These are phyloP conservation scores for Plasmopara viticola DNA, from an alignment of 352 stramenopile species.

Conservation along the genomic window DNA sequence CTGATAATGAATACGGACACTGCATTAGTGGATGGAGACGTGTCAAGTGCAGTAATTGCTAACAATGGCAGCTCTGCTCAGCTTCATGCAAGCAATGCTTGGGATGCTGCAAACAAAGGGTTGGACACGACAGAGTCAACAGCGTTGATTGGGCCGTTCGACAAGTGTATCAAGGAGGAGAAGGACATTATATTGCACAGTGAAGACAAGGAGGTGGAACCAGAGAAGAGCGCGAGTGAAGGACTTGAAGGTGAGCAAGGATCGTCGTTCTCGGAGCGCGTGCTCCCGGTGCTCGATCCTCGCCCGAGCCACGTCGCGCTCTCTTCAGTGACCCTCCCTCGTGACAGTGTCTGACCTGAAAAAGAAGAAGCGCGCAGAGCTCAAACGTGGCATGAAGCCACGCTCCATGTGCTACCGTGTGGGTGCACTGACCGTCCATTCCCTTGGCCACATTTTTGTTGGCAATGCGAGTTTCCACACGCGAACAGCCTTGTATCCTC, in stretches of 20 bases:
- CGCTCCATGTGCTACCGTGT: conserved; percentile 53
- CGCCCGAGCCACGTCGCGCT: conserved; percentile 31
- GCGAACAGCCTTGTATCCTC: conserved; percentile 79
- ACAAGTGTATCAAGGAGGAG: conserved; percentile 4
- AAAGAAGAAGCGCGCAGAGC: conserved; percentile 49
- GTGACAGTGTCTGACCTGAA: conserved; percentile 44
- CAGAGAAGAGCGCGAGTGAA: conserved; percentile 2
- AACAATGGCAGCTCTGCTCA: conserved; percentile 1
- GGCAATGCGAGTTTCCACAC: conserved; percentile 83
- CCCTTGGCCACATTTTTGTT: conserved; percentile 72
- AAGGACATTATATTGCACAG: not conserved
- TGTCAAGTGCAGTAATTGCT: conserved; percentile 2
- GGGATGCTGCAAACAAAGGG: conserved; percentile 1
- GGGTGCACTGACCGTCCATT: conserved; percentile 76
- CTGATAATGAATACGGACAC: not conserved
- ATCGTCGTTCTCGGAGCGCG: conserved; percentile 6
- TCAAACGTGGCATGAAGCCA: conserved; percentile 33
- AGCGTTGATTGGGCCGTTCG: not conserved
- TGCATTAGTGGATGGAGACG: conserved; percentile 5
- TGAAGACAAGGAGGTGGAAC: conserved; percentile 3
- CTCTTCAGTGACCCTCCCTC: conserved; percentile 44
- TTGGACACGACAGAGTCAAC: conserved; percentile 4
- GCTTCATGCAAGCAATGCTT: conserved; percentile 1
- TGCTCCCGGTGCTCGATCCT: conserved; percentile 47
- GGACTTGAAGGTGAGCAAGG: not conserved